A percentile compares a stretch with the other conserved stretches of the same genome.
Conservation (phyloP, 2,329 filamentous ascomycete species). For the Sporothrix humicola region DNA sequence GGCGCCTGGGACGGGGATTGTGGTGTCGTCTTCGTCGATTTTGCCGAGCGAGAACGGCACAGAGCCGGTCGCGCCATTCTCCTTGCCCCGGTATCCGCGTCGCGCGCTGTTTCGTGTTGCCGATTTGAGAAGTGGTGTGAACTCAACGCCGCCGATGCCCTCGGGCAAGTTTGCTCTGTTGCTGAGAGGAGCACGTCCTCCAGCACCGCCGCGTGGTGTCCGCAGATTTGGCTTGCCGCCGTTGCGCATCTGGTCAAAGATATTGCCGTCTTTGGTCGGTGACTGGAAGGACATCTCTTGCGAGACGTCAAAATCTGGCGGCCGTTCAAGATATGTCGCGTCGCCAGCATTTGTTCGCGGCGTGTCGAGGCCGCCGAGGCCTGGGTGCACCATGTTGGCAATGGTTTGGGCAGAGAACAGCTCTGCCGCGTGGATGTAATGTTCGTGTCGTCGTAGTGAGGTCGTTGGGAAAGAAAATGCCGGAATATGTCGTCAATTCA, state of each 20-base stretch:
- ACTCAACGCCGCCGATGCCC: constrained; percentile 74
- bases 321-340: constrained; percentile 75
- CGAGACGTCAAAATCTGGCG: constrained; percentile 80
- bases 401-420: constrained; percentile 9
- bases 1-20: constrained; percentile 60
- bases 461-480: background rate
- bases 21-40: constrained; percentile 74
- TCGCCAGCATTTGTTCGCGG: constrained; percentile 85
- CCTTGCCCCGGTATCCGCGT: constrained; percentile 61
- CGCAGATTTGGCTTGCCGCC: constrained; percentile 65
- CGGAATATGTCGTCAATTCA: background rate
- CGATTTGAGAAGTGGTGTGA: constrained; percentile 90
- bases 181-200: constrained; percentile 67
- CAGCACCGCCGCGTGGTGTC: constrained; percentile 69
- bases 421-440: background rate
- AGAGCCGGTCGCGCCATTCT: constrained; percentile 59
- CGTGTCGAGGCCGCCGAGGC: constrained; percentile 74
- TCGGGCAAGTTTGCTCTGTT: constrained; percentile 74
- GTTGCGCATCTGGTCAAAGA: constrained; percentile 76
- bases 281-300: constrained; percentile 87
- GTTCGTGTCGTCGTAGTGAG: constrained; percentile 13
- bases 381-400: constrained; percentile 66
- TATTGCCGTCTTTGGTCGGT: constrained; percentile 75
- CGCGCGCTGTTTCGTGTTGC: constrained; percentile 74
- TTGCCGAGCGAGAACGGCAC: constrained; percentile 73